Percentiles rank a stretch among this genome's conserved stretches.
phyloP scores from a whole-genome alignment of 495 filamentous ascomycete species.

The Haplographium delicatum region DNA sequence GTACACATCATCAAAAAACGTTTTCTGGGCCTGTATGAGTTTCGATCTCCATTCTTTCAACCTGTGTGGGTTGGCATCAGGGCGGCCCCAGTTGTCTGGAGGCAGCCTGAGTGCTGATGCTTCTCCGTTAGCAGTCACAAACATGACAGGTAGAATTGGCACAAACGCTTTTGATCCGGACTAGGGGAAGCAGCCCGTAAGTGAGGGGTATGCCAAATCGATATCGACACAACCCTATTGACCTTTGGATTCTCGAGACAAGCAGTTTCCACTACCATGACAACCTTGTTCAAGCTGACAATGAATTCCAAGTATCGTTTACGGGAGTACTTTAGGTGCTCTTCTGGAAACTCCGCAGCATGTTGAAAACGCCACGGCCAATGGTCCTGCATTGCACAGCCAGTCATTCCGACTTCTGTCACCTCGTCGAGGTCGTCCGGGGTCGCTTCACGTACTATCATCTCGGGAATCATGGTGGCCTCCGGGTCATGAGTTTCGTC shows the following conservation, averaged over 20 bases:
- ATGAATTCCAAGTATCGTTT: background rate
- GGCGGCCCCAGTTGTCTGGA: background rate
- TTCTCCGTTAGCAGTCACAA: background rate
- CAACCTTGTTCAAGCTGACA: background rate
- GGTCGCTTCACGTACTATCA: too few relatives aligned
- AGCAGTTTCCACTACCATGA: background rate
- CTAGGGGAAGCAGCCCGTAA: background rate
- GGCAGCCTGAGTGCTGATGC: background rate
- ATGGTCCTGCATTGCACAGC: too few relatives aligned
- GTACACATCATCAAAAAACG: background rate
- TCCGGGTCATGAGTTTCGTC: too few relatives aligned
- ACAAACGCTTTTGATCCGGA: background rate
- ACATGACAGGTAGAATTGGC: too few relatives aligned
- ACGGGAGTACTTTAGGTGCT: background rate
- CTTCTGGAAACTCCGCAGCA: background rate
- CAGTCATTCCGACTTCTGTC: too few relatives aligned
- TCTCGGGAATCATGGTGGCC: too few relatives aligned
- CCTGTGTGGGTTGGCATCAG: background rate
- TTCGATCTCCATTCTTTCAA: background rate
- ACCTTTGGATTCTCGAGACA: background rate
- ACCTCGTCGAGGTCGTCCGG: too few relatives aligned
- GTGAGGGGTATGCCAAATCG: background rate
- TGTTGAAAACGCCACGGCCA: background rate
- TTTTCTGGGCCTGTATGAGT: background rate
- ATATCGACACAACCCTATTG: background rate